Evolutionary conservation across 2,329 filamentous ascomycete species (phyloP).

Genomic region (Scedosporium minutisporum): DNA sequence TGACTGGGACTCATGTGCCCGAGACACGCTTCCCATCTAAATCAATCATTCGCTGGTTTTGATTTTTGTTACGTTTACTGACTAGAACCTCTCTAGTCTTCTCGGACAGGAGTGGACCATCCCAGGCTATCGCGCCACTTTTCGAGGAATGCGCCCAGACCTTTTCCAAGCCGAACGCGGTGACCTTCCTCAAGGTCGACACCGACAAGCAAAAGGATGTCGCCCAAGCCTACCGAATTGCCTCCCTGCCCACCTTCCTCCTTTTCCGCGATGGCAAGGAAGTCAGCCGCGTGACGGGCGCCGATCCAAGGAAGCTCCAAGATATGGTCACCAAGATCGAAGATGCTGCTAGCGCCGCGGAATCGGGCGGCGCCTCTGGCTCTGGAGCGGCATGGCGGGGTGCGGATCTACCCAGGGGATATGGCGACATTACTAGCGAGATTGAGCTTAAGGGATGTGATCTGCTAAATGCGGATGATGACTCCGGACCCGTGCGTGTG

Average conservation of each 20-base stretch:
- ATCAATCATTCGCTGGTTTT: too few relatives aligned
- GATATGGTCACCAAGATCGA: slow-evolving; percentile 62
- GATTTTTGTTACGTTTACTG: not conserved
- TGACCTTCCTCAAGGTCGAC: slow-evolving; percentile 84
- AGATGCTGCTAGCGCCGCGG: slow-evolving; percentile 52
- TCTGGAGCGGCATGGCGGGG: slow-evolving; percentile 56
- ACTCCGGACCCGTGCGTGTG: slow-evolving; percentile 60
- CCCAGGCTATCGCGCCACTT: slow-evolving; percentile 72
- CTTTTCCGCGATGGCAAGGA: slow-evolving; percentile 64
- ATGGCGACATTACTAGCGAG: slow-evolving; percentile 72
- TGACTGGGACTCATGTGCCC: too few relatives aligned
- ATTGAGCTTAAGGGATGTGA: slow-evolving; percentile 74
- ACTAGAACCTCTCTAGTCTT: slow-evolving; percentile 51
- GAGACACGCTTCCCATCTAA: not conserved
- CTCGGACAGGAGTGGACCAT: slow-evolving; percentile 77
- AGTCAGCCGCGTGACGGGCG: slow-evolving; percentile 57
- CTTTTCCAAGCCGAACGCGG: slow-evolving; percentile 59
- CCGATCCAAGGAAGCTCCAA: slow-evolving; percentile 61
- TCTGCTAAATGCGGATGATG: slow-evolving; percentile 75
- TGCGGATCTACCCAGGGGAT: slow-evolving; percentile 66
- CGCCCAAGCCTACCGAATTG: slow-evolving; percentile 62
- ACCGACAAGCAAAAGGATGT: slow-evolving; percentile 68
- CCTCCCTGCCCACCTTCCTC: slow-evolving; percentile 82
- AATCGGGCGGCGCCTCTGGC: slow-evolving; percentile 30
- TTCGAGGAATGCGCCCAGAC: slow-evolving; percentile 68